These are phyloP conservation scores for Gaeumannomyces tritici DNA, from an alignment of 2,329 filamentous ascomycete genomes.

Conservation along the genomic window DNA sequence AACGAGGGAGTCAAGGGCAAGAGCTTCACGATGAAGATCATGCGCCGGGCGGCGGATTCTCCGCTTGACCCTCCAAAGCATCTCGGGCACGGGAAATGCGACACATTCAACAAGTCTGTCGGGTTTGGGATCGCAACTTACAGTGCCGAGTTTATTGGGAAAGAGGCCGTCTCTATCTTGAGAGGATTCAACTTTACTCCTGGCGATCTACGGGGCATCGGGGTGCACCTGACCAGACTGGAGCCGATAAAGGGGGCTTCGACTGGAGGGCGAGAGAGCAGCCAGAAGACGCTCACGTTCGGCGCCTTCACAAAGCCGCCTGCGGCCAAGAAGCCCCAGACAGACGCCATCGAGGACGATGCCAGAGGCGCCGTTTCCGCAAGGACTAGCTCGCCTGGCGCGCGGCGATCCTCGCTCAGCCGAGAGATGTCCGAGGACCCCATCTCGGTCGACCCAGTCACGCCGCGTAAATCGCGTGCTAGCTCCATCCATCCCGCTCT, in stretches of 20 bases:
- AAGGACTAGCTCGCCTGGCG: neutral
- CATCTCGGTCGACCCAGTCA: constrained; percentile 45
- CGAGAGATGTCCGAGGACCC: constrained; percentile 29
- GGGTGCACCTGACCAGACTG: constrained; percentile 87
- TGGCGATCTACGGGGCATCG: constrained; percentile 85
- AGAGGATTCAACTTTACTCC: constrained; percentile 76
- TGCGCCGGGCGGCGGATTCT: constrained; percentile 77
- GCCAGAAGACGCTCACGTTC: constrained; percentile 73
- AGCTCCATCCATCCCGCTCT: constrained; percentile 39
- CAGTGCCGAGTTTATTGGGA: constrained; percentile 58
- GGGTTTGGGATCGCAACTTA: constrained; percentile 79
- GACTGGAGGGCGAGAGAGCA: constrained; percentile 52
- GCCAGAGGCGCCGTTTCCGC: constrained; percentile 20
- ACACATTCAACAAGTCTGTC: constrained; percentile 83
- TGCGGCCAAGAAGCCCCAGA: constrained; percentile 15
- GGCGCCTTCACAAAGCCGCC: constrained; percentile 34
- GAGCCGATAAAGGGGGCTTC: constrained; percentile 59
- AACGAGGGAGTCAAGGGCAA: constrained; percentile 81
- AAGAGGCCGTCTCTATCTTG: constrained; percentile 77
- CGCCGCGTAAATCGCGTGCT: constrained; percentile 39
- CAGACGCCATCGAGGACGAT: constrained; percentile 42
- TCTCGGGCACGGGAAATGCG: constrained; percentile 89
- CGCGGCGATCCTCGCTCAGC: neutral
- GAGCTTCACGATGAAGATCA: constrained; percentile 88
- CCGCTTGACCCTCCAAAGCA: constrained; percentile 89